These are phyloP conservation scores for Phialocephala sp. DNA, from an alignment of 2,329 filamentous ascomycete species.

Conservation along the genomic window DNA sequence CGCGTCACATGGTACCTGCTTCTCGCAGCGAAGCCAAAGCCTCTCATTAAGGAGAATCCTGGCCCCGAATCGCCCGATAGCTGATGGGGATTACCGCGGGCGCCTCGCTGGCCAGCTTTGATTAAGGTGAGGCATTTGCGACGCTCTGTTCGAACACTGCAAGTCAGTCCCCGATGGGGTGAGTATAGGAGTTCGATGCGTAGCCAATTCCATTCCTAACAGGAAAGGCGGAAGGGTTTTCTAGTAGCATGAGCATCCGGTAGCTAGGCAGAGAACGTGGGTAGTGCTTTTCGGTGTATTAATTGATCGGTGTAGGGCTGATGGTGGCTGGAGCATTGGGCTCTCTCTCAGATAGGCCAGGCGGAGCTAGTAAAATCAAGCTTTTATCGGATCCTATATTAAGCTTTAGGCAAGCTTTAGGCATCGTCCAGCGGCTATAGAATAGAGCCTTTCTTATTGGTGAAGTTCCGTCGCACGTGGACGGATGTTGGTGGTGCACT, in stretches of 20 bases:
- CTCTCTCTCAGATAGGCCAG: too few species aligned
- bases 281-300: not conserved
- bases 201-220: not conserved
- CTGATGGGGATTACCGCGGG: too few species aligned
- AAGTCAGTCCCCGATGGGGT: not conserved
- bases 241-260: too few species aligned
- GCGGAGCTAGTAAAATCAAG: not conserved
- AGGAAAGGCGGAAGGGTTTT: too few species aligned
- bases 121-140: too few species aligned
- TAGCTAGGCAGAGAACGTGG: not conserved
- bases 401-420: not conserved
- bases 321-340: not conserved
- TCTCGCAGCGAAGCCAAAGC: too few species aligned
- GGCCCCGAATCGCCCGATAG: too few species aligned
- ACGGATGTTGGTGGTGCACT: not conserved
- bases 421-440: not conserved
- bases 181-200: not conserved
- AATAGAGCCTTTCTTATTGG: not conserved
- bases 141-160: not conserved
- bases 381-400: not conserved
- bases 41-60: too few species aligned
- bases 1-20: too few species aligned
- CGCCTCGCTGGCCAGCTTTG: too few species aligned
- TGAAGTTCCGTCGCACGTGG: not conserved
- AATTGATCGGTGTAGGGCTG: not conserved